A percentile compares a stretch with the other conserved stretches of the same genome.
phyloP scores from a whole-genome alignment of 2,329 filamentous ascomycete species.

The Aspergillus quadrilineatus region DNA sequence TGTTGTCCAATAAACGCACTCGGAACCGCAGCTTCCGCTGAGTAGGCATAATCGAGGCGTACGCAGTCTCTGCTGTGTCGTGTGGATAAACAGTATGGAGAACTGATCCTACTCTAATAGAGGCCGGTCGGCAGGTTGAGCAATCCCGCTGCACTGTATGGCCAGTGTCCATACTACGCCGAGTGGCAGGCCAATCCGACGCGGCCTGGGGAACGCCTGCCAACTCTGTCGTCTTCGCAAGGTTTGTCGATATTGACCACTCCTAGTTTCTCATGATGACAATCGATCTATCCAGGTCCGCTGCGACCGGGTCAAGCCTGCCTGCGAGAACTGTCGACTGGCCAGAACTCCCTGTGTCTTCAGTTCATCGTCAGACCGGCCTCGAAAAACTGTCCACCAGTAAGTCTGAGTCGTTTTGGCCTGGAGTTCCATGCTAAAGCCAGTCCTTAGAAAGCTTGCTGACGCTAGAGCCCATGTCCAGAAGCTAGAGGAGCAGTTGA shows the following conservation, averaged over 20 bases:
- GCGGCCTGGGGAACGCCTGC: slow-evolving; percentile 18
- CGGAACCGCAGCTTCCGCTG: no score
- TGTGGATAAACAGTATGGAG: no score
- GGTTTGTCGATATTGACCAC: slow-evolving; percentile 12
- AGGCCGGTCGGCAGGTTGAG: no score
- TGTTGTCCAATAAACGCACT: no score
- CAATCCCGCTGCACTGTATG: no score
- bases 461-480: slow-evolving; percentile 20
- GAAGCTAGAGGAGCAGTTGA: slow-evolving; percentile 2
- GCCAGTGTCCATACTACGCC: neutral
- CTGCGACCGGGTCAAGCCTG: slow-evolving; percentile 26
- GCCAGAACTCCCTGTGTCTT: slow-evolving; percentile 25
- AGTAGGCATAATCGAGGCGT: no score
- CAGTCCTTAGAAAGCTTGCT: slow-evolving; percentile 17
- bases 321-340: slow-evolving; percentile 28
- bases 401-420: slow-evolving; percentile 11
- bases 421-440: neutral
- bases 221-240: slow-evolving; percentile 26
- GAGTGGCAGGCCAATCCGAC: neutral
- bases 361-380: slow-evolving; percentile 12
- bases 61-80: no score
- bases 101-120: no score
- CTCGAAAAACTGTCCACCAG: slow-evolving; percentile 24
- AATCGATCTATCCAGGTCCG: slow-evolving; percentile 21
- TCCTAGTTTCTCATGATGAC: no score